Base-by-base conservation (phyloP, 129 eudicot genomes). In the Solidago caesia region DNA sequence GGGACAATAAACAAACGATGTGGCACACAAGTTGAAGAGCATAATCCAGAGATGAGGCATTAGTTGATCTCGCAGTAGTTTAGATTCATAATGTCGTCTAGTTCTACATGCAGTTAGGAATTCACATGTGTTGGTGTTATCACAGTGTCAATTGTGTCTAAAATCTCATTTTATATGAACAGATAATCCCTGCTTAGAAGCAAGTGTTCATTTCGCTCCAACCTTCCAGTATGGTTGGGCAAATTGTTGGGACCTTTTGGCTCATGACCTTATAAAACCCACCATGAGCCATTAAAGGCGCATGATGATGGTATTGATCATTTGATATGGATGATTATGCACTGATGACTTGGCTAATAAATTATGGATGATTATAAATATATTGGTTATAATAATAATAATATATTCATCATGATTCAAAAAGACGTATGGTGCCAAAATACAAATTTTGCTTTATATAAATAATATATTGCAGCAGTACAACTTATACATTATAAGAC, bases 91-190 rank as follows among this genome's bases (percentile, higher is more conserved):
- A 58, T 67, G 53, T 52, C 75, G 53, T 71, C 67, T 42, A 16
- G 76, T 72, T 41, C 64, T 49, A 55, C 51, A 55, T 9, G 68
- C 65, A 57, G 73, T 68, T 45, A 76, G 80, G 77, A 8, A 47
- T 29, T 62, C 4, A 74, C 62, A 33, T 46, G 44, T 29, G 27
- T 7, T 6, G 47, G 33, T 63, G 33, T 63, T 6, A 11, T 63
- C 45, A 5, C 5, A 4, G 5, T 7, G 12, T 63, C 68, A 14
- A 45, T 39, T 63, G 10, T 41, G 15, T 14, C 45, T 11, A 11
- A 13, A 27, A 39, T 11, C 44, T 45, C 4, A 45, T 63, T 63
- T 10, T 41, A 39, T 33, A 39, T 39, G 59, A 12, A 13, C 68
- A 39, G 44, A 7, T 5, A 15, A 62, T 29, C 3, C 10, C 16